Base-by-base conservation (phyloP, 495 filamentous ascomycete genomes). In the Parmelia sp. region DNA sequence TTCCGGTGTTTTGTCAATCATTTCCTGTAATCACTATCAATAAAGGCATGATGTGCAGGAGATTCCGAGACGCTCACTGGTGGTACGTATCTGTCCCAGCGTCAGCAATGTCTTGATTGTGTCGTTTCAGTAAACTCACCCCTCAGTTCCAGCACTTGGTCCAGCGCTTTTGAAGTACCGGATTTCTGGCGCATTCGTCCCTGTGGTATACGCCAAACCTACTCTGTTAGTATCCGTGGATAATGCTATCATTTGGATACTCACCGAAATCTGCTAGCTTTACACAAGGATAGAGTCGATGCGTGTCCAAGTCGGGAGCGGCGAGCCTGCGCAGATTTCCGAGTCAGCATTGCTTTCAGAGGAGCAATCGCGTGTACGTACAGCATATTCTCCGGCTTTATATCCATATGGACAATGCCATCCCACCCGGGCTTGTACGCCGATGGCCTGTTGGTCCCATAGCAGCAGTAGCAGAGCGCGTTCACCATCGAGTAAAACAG, bases 361-460 rank as follows among this genome's bases (percentile, higher is more conserved):
- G n/a, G n/a, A n/a, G n/a, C n/a, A n/a, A n/a, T n/a, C n/a, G n/a
- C n/a, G n/a, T n/a, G n/a, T n/a, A n/a, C n/a, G n/a, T n/a, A n/a
- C 5, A 85, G 74, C n/a, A 83, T 72, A 60, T 84, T 85, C 27
- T 72, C 74, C 3, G 78, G 80, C 65, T 85, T 85, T 71, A 85
- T 77, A 68, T 84, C 82, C 0, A 77, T 79, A 68, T 85, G 83
- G 12, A 84, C 75, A 31, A 84, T 73, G 0, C 53, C 19, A n/a
- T 71, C 64, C 64, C 69, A 71, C 17, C 47, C 64, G 3, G 9
- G 17, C 33, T 49, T 62, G 3, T n/a, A 29, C 23, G 51, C 25
- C 4, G 17, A 33, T 14, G 45, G 29, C 0, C 60, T n/a, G 23
- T 57, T 65, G 21, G 60, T 57, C 17, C 68, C 68, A n/a, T 61